Base-by-base conservation (phyloP, 2,329 filamentous ascomycete genomes). In the Daldinia sp. region DNA sequence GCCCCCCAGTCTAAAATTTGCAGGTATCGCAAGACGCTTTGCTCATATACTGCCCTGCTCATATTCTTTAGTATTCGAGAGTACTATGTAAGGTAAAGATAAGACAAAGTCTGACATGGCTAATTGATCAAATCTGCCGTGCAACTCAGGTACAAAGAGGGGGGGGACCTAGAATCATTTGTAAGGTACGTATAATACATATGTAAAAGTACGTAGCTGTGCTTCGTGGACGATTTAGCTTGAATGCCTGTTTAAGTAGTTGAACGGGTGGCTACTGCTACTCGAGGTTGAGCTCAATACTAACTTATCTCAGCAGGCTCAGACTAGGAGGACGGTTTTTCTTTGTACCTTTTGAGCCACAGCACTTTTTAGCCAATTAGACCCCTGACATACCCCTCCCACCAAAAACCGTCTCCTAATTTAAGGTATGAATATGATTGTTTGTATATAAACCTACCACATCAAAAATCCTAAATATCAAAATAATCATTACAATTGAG, bases 241-340 rank as follows among this genome's bases (percentile, higher is more conserved):
- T 48, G 25, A n/a, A n/a, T n/a, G n/a, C n/a, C n/a, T n/a, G n/a
- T n/a, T n/a, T n/a, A n/a, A n/a, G 13, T 35, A 35, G 17, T n/a
- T 39, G 39, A 19, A 34, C 57, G 57, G 61, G 52, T 64, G 52
- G 57, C 61, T 64, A 57, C 61, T 54, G 48, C 48, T 25, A 25
- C 30, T 48, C 11, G 29, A 29, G 17, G 29, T 45, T n/a, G 21
- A 45, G n/a, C 19, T 35, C 32, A 50, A 39, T 45, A 45, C 27
- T 45, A 25, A n/a, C n/a, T n/a, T n/a, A n/a, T n/a, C n/a, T n/a
- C n/a, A n/a, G n/a, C n/a, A n/a, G n/a, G n/a, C n/a, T n/a, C 29
- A 32, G 29, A 32, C 6, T 32, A 32, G 11, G 11, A 32, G 6
- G 6, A 7, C 29, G 6, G n/a, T n/a, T n/a, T n/a, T n/a, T n/a